phyloP scores from a whole-genome alignment of 345 rosid genomes.

The Brassica napus region DNA sequence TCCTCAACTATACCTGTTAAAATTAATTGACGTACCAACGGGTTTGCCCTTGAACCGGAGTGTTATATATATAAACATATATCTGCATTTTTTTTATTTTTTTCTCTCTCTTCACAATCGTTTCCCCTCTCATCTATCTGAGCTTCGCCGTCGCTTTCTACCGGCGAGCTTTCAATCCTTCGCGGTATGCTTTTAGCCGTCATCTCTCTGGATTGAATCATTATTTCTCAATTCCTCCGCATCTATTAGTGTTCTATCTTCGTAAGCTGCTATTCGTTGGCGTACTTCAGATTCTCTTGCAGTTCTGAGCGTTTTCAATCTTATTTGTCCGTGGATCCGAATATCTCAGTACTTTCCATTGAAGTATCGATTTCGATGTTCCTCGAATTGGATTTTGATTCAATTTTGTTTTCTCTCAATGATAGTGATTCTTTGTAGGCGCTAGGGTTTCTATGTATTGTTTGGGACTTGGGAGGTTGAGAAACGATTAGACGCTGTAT shows the following conservation, averaged over 20 bases:
- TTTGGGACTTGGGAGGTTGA: constrained; percentile 18
- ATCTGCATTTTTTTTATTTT: background rate
- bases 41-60: constrained; percentile 23
- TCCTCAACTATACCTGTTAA: background rate
- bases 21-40: background rate
- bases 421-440: background rate
- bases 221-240: background rate
- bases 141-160: constrained; percentile 18
- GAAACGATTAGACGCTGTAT: background rate
- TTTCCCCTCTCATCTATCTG: background rate
- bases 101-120: background rate
- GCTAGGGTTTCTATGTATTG: constrained; percentile 21
- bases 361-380: constrained; percentile 19
- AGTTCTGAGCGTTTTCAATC: background rate
- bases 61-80: background rate
- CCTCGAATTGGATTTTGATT: background rate
- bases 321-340: constrained; percentile 10
- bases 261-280: background rate
- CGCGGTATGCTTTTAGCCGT: background rate
- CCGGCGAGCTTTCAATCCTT: background rate
- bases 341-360: constrained; percentile 1
- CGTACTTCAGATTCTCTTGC: background rate
- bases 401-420: background rate
- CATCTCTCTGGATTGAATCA: background rate
- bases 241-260: background rate